Percentiles rank a stretch among this genome's conserved stretches.
Conservation (phyloP, 202 grass and related monocot genomes). For the Setaria italica region DNA sequence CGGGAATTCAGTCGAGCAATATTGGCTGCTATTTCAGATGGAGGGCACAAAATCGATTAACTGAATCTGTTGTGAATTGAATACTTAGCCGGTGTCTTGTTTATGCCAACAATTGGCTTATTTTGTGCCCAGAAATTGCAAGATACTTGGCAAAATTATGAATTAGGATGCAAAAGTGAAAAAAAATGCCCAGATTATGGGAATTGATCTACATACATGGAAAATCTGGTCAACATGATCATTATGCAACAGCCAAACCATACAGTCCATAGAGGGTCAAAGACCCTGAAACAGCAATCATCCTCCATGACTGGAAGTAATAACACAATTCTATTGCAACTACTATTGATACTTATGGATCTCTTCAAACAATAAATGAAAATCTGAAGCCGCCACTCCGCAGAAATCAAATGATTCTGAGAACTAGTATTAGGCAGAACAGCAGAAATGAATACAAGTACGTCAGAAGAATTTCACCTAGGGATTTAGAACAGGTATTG, state of each 20-base stretch:
- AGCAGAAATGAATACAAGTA: constrained; percentile 21
- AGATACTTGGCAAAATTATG: constrained; percentile 11
- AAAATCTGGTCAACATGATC: constrained; percentile 6
- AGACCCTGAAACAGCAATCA: background rate
- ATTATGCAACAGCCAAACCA: background rate
- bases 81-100: background rate
- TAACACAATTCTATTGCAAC: constrained; percentile 11
- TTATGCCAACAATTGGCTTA: background rate
- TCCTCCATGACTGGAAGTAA: background rate
- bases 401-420: constrained; percentile 22
- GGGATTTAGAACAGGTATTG: background rate
- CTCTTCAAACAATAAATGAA: constrained; percentile 11
- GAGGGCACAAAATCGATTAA: background rate
- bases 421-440: constrained; percentile 2
- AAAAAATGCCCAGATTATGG: constrained; percentile 2
- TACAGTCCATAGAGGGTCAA: background rate
- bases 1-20: constrained; percentile 15
- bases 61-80: background rate
- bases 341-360: constrained; percentile 25
- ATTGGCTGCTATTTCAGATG: constrained; percentile 16
- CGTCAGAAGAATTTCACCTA: constrained; percentile 21
- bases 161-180: constrained; percentile 17
- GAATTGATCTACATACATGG: background rate
- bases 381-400: background rate
- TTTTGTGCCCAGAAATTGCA: constrained; percentile 4